These are phyloP conservation scores for Pulveroboletus sp. DNA, from an alignment of 768 basidiomycete genomes.

Conservation along the genomic window DNA sequence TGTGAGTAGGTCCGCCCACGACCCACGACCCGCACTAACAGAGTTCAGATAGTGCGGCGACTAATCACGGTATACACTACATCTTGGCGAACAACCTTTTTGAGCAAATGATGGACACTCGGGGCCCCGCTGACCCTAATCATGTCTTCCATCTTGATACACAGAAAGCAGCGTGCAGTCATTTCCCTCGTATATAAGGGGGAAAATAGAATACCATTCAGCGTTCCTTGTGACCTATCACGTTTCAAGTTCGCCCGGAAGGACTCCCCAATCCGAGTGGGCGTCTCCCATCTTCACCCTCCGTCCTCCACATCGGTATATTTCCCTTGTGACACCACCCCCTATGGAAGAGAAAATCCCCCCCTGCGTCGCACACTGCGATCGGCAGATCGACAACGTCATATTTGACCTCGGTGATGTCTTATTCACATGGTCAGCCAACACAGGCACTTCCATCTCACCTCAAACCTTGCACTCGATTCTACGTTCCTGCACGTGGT, in stretches of 20 bases:
- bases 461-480: constrained; percentile 9
- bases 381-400: constrained; percentile 20
- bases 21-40: too few relatives aligned
- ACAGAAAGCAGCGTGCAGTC: too few relatives aligned
- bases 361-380: background rate
- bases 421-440: constrained; percentile 21
- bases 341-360: constrained; percentile 1
- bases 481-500: constrained; percentile 17
- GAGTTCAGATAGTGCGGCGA: too few relatives aligned
- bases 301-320: background rate
- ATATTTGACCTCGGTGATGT: constrained; percentile 24
- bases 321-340: constrained; percentile 5
- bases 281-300: background rate
- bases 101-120: too few relatives aligned
- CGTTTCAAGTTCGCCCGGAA: background rate
- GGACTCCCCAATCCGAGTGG: background rate
- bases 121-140: too few relatives aligned
- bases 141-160: too few relatives aligned
- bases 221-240: too few relatives aligned
- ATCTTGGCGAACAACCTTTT: too few relatives aligned
- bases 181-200: background rate
- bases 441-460: constrained; percentile 12
- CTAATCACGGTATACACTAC: too few relatives aligned
- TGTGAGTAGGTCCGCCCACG: too few relatives aligned
- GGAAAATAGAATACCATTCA: too few relatives aligned